Base-by-base conservation (phyloP, 306 rosid species). In the Prunus padus region DNA sequence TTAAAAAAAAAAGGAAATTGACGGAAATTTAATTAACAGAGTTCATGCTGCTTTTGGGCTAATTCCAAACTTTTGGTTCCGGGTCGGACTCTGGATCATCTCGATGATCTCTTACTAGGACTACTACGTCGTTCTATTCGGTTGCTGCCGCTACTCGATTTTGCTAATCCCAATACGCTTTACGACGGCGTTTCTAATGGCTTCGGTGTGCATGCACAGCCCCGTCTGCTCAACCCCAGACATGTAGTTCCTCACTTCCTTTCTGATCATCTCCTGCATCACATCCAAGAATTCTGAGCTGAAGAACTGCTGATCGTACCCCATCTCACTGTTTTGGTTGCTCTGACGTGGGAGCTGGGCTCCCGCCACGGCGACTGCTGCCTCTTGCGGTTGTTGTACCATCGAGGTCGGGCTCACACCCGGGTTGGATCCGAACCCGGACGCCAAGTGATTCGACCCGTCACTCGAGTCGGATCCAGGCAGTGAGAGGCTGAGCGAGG, bases 181-280 rank as follows among this genome's bases (percentile, higher is more conserved):
- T 22, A 87, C 73, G 19, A 90, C 88, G 7, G 91, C 87, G 72
- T 87, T 92, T 52, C 85, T 70, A 69, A 90, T 81, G 0, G 89
- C 88, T 20, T 87, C 89, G 1, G 85, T 84, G 25, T 82, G 96
- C 82, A 86, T 51, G 76, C 85, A 78, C 42, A 80, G 16, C 15
- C 96, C 98, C 6, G 81, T 86, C 44, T 62, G 87, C 79, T 90
- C 91, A 10, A 87, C n/a, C 73, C 90, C 98, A 51, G 89, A 82
- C 98, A 93, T 90, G 75, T 89, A 93, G 73, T 54, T 85, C 59
- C 85, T 85, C 83, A 93, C 96, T 77, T 93, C 98, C 72, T 82
- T 87, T 46, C 91, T 82, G 15, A 93, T 77, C 98, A 93, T 90
- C 74, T 93, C 96, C 74, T 89, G 96, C 91, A 93, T 88, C 81